A percentile compares a stretch with the other conserved stretches of the same genome.
phyloP scores from a whole-genome alignment of 1,284 basidiomycete genomes.

The Flammula alnicola region DNA sequence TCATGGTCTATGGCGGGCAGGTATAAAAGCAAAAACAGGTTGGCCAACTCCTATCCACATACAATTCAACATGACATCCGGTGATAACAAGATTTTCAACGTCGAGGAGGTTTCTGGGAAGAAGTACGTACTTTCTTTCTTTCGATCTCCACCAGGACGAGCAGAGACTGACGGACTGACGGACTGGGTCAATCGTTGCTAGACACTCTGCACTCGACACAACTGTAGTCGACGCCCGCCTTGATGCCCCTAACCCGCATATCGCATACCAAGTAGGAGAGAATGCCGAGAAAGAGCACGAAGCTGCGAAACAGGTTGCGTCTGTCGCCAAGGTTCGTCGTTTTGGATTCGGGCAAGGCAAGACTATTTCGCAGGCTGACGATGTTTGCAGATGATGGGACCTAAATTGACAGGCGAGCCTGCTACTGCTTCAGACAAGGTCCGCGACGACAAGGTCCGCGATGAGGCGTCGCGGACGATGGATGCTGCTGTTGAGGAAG shows the following conservation, averaged over 20 bases:
- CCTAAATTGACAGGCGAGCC: slow-evolving; percentile 45
- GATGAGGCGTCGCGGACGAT: slow-evolving; percentile 43
- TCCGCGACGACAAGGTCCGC: too few species aligned
- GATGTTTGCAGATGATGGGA: slow-evolving; percentile 52
- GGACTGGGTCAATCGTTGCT: too few species aligned
- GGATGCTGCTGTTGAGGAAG: slow-evolving; percentile 57
- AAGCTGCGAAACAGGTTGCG: slow-evolving; percentile 29
- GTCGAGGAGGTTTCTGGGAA: slow-evolving; percentile 34
- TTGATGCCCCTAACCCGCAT: slow-evolving; percentile 47
- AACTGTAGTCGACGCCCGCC: slow-evolving; percentile 52
- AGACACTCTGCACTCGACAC: slow-evolving; percentile 47
- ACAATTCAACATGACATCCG: slow-evolving; percentile 18
- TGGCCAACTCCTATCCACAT: too few species aligned
- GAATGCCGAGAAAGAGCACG: slow-evolving; percentile 50
- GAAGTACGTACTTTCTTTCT: slow-evolving; percentile 35
- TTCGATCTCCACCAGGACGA: too few species aligned
- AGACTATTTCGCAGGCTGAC: not conserved
- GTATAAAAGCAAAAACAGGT: too few species aligned
- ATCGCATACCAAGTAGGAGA: slow-evolving; percentile 45
- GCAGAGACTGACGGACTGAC: not conserved
- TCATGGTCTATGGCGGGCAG: too few species aligned
- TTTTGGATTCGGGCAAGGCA: not conserved
- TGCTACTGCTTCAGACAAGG: slow-evolving; percentile 45
- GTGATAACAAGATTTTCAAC: slow-evolving; percentile 35
- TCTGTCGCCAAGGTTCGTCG: slow-evolving; percentile 4